Conservation (phyloP, 169 alveolate species). For the Theileria equi region DNA sequence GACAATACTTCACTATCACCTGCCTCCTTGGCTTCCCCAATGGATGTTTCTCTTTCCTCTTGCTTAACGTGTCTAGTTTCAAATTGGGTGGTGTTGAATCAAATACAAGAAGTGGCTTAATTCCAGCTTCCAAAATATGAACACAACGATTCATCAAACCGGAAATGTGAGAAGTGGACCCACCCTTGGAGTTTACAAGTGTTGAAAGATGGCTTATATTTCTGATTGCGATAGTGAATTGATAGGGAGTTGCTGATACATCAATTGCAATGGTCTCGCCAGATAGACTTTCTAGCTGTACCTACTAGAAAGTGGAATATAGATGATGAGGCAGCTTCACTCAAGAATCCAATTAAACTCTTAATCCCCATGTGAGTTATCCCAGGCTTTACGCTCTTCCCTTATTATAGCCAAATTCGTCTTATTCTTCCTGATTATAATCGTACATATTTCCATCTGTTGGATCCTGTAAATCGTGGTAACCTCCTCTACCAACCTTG, state of each 20-base stretch:
- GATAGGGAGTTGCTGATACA: constrained; percentile 93
- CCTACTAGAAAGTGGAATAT: constrained; percentile 72
- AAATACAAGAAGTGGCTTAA: constrained; percentile 94
- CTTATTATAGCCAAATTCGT: constrained; percentile 76
- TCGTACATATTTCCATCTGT: constrained; percentile 70
- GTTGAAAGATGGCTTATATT: constrained; percentile 76
- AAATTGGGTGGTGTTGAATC: constrained; percentile 97
- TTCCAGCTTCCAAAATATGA: constrained; percentile 87
- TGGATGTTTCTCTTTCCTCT: constrained; percentile 81
- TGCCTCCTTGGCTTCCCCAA: too few relatives aligned
- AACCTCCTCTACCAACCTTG: constrained; percentile 83
- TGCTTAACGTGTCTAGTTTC: constrained; percentile 82
- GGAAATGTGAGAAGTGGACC: constrained; percentile 86
- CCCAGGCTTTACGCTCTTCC: too few relatives aligned
- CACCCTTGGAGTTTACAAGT: constrained; percentile 91
- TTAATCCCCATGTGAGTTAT: constrained; percentile 88
- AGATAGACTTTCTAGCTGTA: constrained; percentile 69
- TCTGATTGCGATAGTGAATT: constrained; percentile 89
- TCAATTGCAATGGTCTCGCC: constrained; percentile 92
- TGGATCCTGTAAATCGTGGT: constrained; percentile 74
- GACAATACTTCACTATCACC: too few relatives aligned
- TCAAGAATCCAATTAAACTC: constrained; percentile 84
- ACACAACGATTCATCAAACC: constrained; percentile 85
- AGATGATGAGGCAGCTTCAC: constrained; percentile 87
- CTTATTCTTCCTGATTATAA: constrained; percentile 77